phyloP scores from a whole-genome alignment of 192 early-diverging fungal species.

The Coemansia sp. region DNA sequence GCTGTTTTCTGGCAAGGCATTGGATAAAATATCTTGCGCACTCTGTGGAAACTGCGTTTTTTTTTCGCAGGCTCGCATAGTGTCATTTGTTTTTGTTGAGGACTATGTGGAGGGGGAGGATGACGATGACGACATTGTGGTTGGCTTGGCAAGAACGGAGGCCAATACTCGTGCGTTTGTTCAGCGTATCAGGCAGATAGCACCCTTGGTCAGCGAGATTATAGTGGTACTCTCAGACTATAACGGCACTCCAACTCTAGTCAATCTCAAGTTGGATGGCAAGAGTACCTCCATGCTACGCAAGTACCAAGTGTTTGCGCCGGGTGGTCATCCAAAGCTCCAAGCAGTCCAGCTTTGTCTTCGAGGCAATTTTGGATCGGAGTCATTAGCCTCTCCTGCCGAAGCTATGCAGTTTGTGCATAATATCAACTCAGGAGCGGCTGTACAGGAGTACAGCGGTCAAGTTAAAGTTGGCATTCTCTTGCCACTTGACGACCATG shows the following conservation, averaged over 20 bases:
- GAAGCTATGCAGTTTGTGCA: background rate
- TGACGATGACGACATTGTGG: too few species aligned
- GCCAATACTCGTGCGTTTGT: too few species aligned
- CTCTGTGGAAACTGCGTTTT: too few species aligned
- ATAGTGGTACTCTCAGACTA: too few species aligned
- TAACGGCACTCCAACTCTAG: too few species aligned
- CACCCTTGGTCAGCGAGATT: too few species aligned
- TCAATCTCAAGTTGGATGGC: background rate
- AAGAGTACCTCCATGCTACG: background rate
- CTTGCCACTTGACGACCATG: background rate
- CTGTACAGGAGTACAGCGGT: background rate
- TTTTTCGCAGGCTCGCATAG: too few species aligned
- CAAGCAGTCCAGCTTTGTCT: background rate
- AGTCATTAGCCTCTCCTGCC: background rate
- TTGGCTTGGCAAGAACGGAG: too few species aligned
- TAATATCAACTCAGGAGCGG: background rate
- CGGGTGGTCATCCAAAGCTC: background rate
- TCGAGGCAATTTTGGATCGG: background rate
- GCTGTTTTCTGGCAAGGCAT: background rate
- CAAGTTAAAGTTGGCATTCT: background rate
- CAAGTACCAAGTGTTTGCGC: background rate
- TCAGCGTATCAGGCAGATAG: too few species aligned
- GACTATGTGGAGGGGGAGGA: too few species aligned
- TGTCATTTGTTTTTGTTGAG: too few species aligned
- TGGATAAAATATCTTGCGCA: too few species aligned